Evolutionary conservation across 2,329 filamentous ascomycete genomes (phyloP).

Genomic region (Fusarium begoniae): DNA sequence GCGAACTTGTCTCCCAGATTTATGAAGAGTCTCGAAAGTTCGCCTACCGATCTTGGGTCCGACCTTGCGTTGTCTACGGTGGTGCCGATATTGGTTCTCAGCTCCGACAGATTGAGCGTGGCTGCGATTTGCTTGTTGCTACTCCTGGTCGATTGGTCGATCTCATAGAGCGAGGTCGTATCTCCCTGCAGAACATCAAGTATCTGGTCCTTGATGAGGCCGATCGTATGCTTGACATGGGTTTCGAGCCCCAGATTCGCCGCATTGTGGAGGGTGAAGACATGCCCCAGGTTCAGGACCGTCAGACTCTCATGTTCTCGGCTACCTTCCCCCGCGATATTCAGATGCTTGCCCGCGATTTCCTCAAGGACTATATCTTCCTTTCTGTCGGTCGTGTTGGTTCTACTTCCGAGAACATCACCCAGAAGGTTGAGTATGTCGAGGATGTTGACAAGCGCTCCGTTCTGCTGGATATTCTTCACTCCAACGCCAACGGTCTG

Average conservation of each 20-base stretch:
- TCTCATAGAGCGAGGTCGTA: constrained; percentile 97
- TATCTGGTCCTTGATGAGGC: constrained; percentile 99
- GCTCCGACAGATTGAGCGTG: constrained; percentile 96
- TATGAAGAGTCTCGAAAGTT: constrained; percentile 98
- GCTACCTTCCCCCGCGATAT: constrained; percentile 99
- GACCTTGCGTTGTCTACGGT: constrained; percentile 97
- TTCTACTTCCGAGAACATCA: constrained; percentile 99
- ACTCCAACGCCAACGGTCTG: constrained; percentile 88
- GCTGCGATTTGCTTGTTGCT: constrained; percentile 95
- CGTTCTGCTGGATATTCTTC: constrained; percentile 94
- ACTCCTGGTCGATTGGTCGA: constrained; percentile 98
- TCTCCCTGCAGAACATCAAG: constrained; percentile 98
- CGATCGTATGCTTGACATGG: constrained; percentile 99
- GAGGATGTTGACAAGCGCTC: constrained; percentile 98
- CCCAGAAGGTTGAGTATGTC: constrained; percentile 97
- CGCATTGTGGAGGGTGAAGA: constrained; percentile 98
- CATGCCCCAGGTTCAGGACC: constrained; percentile 84
- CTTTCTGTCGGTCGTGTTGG: constrained; percentile 97
- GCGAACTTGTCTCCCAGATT: constrained; percentile 98
- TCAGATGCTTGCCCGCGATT: constrained; percentile 98
- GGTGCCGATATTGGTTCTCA: constrained; percentile 98
- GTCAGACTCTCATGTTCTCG: constrained; percentile 99
- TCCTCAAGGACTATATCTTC: constrained; percentile 99
- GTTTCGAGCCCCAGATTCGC: constrained; percentile 99
- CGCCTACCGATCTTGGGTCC: constrained; percentile 98